These are phyloP conservation scores for Tylopilus subfusipes DNA, from an alignment of 768 basidiomycete genomes.

Conservation along the genomic window DNA sequence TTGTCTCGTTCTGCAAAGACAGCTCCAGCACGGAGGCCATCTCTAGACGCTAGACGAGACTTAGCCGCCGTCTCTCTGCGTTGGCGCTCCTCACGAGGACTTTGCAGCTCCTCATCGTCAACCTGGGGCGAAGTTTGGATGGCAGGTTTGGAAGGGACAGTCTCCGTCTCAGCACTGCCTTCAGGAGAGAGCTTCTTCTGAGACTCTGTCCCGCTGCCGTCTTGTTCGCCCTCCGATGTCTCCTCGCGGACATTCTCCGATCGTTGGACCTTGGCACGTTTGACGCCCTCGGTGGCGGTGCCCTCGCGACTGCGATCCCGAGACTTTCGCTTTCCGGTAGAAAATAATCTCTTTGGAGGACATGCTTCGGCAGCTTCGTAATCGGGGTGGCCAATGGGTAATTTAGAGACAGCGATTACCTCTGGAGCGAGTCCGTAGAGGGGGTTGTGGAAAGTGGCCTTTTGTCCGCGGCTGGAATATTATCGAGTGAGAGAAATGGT, in stretches of 20 bases:
- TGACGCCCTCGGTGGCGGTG: constrained; percentile 8
- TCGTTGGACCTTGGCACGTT: constrained; percentile 10
- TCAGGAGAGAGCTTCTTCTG: neutral
- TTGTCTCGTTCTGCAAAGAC: constrained; percentile 26
- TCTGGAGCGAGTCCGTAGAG: constrained; percentile 51
- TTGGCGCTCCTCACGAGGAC: constrained; percentile 26
- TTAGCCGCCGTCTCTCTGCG: constrained; percentile 23
- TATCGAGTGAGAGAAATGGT: neutral
- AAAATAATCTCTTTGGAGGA: constrained; percentile 57
- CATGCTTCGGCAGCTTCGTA: constrained; percentile 56
- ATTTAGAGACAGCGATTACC: constrained; percentile 38
- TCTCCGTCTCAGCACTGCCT: constrained; percentile 3
- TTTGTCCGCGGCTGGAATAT: constrained; percentile 60
- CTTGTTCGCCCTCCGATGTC: constrained; percentile 18
- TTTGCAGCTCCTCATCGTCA: constrained; percentile 6
- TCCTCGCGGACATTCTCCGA: constrained; percentile 5
- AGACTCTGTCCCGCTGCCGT: neutral
- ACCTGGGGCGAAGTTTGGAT: neutral
- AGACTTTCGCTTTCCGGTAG: constrained; percentile 26
- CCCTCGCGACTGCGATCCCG: constrained; percentile 24
- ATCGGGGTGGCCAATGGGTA: constrained; percentile 63
- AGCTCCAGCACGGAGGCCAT: constrained; percentile 32
- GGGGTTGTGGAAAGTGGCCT: constrained; percentile 60
- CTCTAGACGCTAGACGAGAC: constrained; percentile 18
- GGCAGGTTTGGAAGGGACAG: constrained; percentile 4